Evolutionary conservation across 2,329 filamentous ascomycete species (phyloP).

Genomic region (Diaporthe sp.): DNA sequence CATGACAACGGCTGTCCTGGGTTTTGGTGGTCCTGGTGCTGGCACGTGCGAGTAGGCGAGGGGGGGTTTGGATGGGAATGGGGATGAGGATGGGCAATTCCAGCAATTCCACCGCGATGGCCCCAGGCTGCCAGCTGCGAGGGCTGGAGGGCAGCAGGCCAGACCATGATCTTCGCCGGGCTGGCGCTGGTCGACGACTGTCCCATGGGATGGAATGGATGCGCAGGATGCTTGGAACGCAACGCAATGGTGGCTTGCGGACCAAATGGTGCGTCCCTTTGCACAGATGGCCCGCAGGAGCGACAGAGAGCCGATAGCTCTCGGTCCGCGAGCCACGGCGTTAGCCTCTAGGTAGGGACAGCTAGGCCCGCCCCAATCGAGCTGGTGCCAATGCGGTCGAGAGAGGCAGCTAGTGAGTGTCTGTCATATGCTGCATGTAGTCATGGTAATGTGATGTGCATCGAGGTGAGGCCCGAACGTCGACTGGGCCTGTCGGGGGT

Average conservation of each 20-base stretch:
- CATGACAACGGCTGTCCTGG: slow-evolving; percentile 3
- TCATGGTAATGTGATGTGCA: slow-evolving; percentile 18
- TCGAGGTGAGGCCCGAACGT: slow-evolving; percentile 23
- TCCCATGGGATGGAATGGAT: slow-evolving; percentile 37
- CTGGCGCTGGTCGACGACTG: slow-evolving; percentile 19
- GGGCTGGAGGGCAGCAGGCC: background rate
- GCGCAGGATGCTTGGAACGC: slow-evolving; percentile 34
- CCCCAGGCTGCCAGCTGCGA: slow-evolving; percentile 14
- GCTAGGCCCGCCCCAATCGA: background rate
- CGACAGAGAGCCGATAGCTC: background rate
- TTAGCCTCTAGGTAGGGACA: slow-evolving; percentile 25
- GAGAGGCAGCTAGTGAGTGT: background rate
- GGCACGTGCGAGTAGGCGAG: slow-evolving; percentile 26
- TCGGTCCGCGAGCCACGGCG: slow-evolving; percentile 25
- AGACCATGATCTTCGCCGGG: slow-evolving; percentile 30
- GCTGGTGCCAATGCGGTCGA: background rate
- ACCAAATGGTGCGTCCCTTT: slow-evolving; percentile 22
- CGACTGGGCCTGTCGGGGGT: slow-evolving; percentile 14
- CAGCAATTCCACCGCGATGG: slow-evolving; percentile 11
- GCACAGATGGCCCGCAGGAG: slow-evolving; percentile 10
- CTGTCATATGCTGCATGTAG: slow-evolving; percentile 1
- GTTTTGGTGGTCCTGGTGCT: background rate
- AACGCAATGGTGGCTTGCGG: slow-evolving; percentile 26
- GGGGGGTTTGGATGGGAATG: background rate
- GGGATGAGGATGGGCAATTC: slow-evolving; percentile 12